Conservation (phyloP, 106 monocot species). For the Agapanthus africanus region DNA sequence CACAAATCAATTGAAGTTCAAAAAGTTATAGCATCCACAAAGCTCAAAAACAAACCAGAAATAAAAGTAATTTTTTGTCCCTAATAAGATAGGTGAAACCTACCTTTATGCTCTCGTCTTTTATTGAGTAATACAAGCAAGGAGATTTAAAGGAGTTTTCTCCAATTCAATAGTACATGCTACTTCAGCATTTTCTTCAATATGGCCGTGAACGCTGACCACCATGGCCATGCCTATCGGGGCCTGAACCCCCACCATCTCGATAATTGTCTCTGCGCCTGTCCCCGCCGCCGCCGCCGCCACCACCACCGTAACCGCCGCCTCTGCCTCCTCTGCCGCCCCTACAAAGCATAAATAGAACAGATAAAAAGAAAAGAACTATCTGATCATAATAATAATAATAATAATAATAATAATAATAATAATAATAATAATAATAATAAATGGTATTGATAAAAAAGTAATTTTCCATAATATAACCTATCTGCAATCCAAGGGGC, state of each 20-base stretch:
- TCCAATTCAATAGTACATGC: slow-evolving; percentile 22
- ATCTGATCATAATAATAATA: too few relatives aligned
- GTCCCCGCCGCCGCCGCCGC: not conserved
- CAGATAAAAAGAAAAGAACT: not conserved
- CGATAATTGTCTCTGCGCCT: slow-evolving; percentile 3
- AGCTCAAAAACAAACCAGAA: slow-evolving; percentile 13
- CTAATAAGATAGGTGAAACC: slow-evolving; percentile 23
- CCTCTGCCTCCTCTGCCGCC: slow-evolving; percentile 20
- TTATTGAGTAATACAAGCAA: slow-evolving; percentile 20
- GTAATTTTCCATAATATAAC: too few relatives aligned
- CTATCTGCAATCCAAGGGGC: too few relatives aligned
- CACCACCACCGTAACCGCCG: slow-evolving; percentile 20
- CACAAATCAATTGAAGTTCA: slow-evolving; percentile 23
- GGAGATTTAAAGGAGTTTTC: slow-evolving; percentile 11
- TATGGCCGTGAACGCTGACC: slow-evolving; percentile 66
- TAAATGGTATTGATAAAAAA: too few relatives aligned
- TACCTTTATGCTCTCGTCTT: slow-evolving; percentile 32
- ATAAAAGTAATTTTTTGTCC: slow-evolving; percentile 3
- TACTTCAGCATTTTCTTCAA: slow-evolving; percentile 24
- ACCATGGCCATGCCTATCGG: slow-evolving; percentile 48
- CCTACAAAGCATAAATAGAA: not conserved
- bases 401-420: too few relatives aligned
- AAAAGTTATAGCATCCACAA: slow-evolving; percentile 17
- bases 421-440: not conserved
- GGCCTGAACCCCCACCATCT: slow-evolving; percentile 47